Percentiles rank a stretch among this genome's conserved stretches.
These are phyloP conservation scores for Penicillium aurantiogriseum DNA, from an alignment of 2,329 filamentous ascomycete species.

Conservation along the genomic window DNA sequence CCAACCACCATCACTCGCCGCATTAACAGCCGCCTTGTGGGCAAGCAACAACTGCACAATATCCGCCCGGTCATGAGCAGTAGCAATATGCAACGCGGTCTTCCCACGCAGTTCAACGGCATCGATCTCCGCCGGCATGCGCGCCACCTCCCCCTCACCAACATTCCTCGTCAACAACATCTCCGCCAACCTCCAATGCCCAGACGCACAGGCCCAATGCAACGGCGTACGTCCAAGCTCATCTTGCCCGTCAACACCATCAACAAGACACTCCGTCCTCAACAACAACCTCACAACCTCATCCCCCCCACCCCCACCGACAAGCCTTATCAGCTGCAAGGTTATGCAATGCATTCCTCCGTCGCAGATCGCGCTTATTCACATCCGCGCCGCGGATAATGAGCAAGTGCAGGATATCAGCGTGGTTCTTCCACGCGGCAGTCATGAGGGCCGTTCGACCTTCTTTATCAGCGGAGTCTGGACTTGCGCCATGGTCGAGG, in stretches of 20 bases:
- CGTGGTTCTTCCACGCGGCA: slow-evolving; percentile 45
- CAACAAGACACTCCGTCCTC: slow-evolving; percentile 40
- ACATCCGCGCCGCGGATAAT: slow-evolving; percentile 38
- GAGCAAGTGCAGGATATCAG: slow-evolving; percentile 39
- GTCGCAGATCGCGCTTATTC: slow-evolving; percentile 33
- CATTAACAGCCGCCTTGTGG: slow-evolving; percentile 49
- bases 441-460: slow-evolving; percentile 46
- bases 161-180: slow-evolving; percentile 43
- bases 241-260: slow-evolving; percentile 43
- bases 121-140: slow-evolving; percentile 38
- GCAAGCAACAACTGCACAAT: slow-evolving; percentile 44
- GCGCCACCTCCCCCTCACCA: slow-evolving; percentile 4
- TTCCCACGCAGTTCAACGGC: slow-evolving; percentile 44
- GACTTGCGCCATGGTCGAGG: slow-evolving; percentile 34
- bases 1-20: slow-evolving; percentile 52
- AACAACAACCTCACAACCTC: slow-evolving; percentile 46
- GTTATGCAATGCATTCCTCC: slow-evolving; percentile 42
- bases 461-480: slow-evolving; percentile 45
- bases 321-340: slow-evolving; percentile 48
- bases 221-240: slow-evolving; percentile 53
- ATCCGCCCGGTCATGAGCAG: slow-evolving; percentile 43
- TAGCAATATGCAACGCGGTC: slow-evolving; percentile 52
- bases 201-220: slow-evolving; percentile 59
- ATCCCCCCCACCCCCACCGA: slow-evolving; percentile 45
- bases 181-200: slow-evolving; percentile 52